phyloP scores from a whole-genome alignment of 2,329 filamentous ascomycete genomes.

The Tolypocladium paradoxum region DNA sequence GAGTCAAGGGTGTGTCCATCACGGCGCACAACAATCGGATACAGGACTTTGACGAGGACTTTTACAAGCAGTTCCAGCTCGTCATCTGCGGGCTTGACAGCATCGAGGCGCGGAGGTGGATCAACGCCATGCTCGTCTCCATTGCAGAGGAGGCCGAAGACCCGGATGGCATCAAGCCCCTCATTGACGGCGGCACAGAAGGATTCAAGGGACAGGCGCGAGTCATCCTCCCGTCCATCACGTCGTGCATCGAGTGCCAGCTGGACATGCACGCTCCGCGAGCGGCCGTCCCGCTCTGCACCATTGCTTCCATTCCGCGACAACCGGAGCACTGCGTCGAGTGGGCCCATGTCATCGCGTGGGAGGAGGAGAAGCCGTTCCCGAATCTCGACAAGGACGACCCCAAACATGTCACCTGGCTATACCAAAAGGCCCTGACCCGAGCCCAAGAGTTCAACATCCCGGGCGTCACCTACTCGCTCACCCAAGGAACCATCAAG shows the following conservation, averaged over 20 bases:
- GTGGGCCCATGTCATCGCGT: constrained; percentile 97
- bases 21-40: constrained; percentile 91
- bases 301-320: constrained; percentile 87
- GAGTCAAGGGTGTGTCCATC: constrained; percentile 84
- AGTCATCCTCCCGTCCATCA: constrained; percentile 84
- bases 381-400: constrained; percentile 88
- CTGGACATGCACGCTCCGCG: constrained; percentile 98
- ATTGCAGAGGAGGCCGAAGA: constrained; percentile 73
- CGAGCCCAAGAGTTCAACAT: constrained; percentile 87
- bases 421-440: constrained; percentile 72
- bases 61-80: constrained; percentile 94
- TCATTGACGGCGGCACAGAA: constrained; percentile 95
- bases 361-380: constrained; percentile 79
- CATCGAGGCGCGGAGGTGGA: constrained; percentile 96
- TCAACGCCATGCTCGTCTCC: constrained; percentile 83
- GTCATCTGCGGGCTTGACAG: constrained; percentile 92
- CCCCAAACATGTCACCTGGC: constrained; percentile 93
- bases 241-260: constrained; percentile 95
- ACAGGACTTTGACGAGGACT: constrained; percentile 91
- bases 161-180: constrained; percentile 77
- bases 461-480: constrained; percentile 80
- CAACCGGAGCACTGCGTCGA: constrained; percentile 98
- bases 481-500: constrained; percentile 96
- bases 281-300: constrained; percentile 92
- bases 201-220: constrained; percentile 96